phyloP scores from a whole-genome alignment of 352 stramenopile genomes.

The Phytophthora aleatoria region DNA sequence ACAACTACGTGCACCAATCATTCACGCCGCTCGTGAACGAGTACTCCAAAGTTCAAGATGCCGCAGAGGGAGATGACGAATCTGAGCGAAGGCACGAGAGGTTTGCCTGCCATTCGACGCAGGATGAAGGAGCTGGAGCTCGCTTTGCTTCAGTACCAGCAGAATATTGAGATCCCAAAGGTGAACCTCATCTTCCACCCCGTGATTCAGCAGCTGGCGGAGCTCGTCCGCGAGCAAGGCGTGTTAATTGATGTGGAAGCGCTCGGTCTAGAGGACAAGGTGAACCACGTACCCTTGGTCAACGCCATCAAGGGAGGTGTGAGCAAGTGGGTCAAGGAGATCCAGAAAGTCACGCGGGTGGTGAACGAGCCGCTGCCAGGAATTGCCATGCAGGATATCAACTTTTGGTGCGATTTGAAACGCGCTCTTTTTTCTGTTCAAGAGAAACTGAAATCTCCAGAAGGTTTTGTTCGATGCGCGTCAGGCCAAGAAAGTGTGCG shows the following conservation, averaged over 20 bases:
- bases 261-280: constrained; percentile 79
- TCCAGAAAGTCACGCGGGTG: constrained; percentile 93
- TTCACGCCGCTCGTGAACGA: constrained; percentile 87
- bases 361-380: constrained; percentile 87
- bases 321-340: constrained; percentile 96
- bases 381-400: constrained; percentile 93
- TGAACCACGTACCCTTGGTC: constrained; percentile 81
- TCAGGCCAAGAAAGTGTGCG: constrained; percentile 81
- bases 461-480: constrained; percentile 76
- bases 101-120: constrained; percentile 86
- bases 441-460: constrained; percentile 83
- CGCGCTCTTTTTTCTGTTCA: constrained; percentile 87
- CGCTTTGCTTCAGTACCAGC: constrained; percentile 93
- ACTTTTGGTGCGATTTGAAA: constrained; percentile 95
- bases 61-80: constrained; percentile 69
- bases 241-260: constrained; percentile 82
- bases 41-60: constrained; percentile 86
- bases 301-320: constrained; percentile 90
- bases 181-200: constrained; percentile 91
- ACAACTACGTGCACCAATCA: constrained; percentile 91
- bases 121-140: constrained; percentile 95
- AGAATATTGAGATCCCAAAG: constrained; percentile 95
- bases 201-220: constrained; percentile 81
- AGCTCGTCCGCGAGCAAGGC: constrained; percentile 75
- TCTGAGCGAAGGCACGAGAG: constrained; percentile 68